Conservation (phyloP, 352 stramenopile species). For the Aphanomyces stellatus region DNA sequence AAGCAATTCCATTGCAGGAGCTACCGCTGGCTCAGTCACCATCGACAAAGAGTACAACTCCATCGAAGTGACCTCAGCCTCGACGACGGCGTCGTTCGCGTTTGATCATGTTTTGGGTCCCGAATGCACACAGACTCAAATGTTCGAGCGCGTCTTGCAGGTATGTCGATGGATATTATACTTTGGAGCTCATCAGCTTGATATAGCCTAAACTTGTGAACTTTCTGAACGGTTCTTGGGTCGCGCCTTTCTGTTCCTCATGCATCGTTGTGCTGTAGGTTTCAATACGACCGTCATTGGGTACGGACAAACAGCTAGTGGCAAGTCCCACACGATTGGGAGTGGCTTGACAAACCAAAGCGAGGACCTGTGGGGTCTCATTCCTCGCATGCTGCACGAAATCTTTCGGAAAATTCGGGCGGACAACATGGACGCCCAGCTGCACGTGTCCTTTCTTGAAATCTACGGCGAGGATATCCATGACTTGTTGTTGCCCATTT, state of each 20-base stretch:
- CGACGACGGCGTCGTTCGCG: constrained; percentile 23
- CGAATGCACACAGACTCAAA: constrained; percentile 27
- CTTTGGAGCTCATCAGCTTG: neutral
- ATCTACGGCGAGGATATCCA: constrained; percentile 98
- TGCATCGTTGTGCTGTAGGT: constrained; percentile 23
- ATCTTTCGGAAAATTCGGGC: constrained; percentile 35
- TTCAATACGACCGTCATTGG: constrained; percentile 85
- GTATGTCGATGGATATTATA: neutral
- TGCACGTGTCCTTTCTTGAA: constrained; percentile 90
- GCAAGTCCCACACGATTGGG: constrained; percentile 82
- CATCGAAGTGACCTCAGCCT: constrained; percentile 30
- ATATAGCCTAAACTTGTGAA: constrained; percentile 61
- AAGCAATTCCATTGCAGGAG: constrained; percentile 39
- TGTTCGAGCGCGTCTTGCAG: constrained; percentile 59
- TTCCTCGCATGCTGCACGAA: constrained; percentile 77
- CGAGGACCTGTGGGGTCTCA: constrained; percentile 58
- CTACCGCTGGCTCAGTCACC: constrained; percentile 16
- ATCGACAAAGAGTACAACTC: constrained; percentile 24
- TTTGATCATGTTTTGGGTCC: constrained; percentile 72
- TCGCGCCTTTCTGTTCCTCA: neutral
- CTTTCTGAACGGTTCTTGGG: constrained; percentile 42
- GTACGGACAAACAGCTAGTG: constrained; percentile 78
- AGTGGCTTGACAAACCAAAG: constrained; percentile 35
- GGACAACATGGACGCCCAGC: constrained; percentile 27
- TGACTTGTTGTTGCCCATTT: constrained; percentile 71